phyloP scores from a whole-genome alignment of 352 stramenopile genomes.

The Hyphochytrium catenoides region DNA sequence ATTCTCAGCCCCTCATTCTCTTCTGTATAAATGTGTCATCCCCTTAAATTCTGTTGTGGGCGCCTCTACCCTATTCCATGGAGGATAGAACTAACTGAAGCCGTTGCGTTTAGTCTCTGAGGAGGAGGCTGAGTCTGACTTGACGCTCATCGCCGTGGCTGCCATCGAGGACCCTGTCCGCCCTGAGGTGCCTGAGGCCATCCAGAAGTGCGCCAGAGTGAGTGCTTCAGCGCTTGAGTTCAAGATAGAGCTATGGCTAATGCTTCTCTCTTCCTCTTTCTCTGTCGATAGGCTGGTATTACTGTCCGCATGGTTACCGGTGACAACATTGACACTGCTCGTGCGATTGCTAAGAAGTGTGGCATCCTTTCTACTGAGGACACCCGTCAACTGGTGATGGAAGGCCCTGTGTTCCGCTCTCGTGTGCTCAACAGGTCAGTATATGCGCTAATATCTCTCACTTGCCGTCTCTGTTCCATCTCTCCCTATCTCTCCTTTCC shows the following conservation, averaged over 20 bases:
- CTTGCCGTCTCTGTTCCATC: background rate
- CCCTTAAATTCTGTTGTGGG: too few relatives aligned
- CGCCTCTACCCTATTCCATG: too few relatives aligned
- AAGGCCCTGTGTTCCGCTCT: slow-evolving; percentile 22
- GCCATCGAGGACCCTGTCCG: slow-evolving; percentile 26
- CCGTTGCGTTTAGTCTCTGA: too few relatives aligned
- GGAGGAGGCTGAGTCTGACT: slow-evolving; percentile 29
- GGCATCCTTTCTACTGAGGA: slow-evolving; percentile 20
- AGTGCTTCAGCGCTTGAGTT: too few relatives aligned
- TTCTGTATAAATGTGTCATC: too few relatives aligned
- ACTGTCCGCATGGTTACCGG: slow-evolving; percentile 28
- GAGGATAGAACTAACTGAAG: too few relatives aligned
- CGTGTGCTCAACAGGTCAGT: slow-evolving; percentile 19
- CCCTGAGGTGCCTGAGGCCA: slow-evolving; percentile 18
- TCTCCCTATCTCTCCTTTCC: too few relatives aligned
- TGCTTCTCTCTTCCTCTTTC: too few relatives aligned
- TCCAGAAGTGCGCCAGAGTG: slow-evolving; percentile 17
- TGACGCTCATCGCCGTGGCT: slow-evolving; percentile 22
- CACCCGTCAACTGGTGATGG: slow-evolving; percentile 21
- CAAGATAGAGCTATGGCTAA: too few relatives aligned
- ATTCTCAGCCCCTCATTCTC: too few relatives aligned
- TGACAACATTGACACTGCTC: slow-evolving; percentile 24
- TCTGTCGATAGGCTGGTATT: slow-evolving; percentile 23
- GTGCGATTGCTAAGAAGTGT: slow-evolving; percentile 25
- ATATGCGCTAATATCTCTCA: background rate